These are phyloP conservation scores for Olyra latifolia DNA, from an alignment of 176 grass and related monocot species.

Conservation along the genomic window DNA sequence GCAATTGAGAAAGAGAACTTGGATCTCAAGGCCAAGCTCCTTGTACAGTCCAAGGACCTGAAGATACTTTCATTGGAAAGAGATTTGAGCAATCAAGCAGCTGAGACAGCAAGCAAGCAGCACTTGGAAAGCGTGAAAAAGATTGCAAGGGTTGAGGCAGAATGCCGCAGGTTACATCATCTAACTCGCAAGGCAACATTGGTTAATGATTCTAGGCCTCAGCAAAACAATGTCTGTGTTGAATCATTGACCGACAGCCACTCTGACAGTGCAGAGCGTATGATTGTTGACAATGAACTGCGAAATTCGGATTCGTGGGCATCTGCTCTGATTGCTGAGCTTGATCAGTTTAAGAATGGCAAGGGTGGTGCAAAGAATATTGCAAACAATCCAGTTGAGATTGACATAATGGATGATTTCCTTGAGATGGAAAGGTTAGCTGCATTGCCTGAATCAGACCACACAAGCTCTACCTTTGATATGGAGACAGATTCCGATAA, in stretches of 20 bases:
- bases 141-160: constrained; percentile 80
- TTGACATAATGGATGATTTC: constrained; percentile 98
- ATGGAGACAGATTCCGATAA: constrained; percentile 60
- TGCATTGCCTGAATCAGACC: constrained; percentile 63
- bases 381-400: constrained; percentile 56
- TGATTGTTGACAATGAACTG: constrained; percentile 65
- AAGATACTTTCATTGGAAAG: constrained; percentile 74
- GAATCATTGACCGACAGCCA: constrained; percentile 86
- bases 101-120: constrained; percentile 90
- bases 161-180: constrained; percentile 69
- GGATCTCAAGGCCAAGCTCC: constrained; percentile 69
- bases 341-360: constrained; percentile 84
- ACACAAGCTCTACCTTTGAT: constrained; percentile 53
- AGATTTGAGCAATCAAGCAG: constrained; percentile 86
- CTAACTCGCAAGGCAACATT: constrained; percentile 42
- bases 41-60: constrained; percentile 60
- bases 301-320: constrained; percentile 69
- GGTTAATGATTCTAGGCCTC: constrained; percentile 42
- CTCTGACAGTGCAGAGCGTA: constrained; percentile 63
- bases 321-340: constrained; percentile 74
- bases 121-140: constrained; percentile 85
- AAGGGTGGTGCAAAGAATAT: constrained; percentile 51
- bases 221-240: constrained; percentile 35
- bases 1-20: constrained; percentile 67
- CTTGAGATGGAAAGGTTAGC: constrained; percentile 97